Conservation (phyloP, 768 basidiomycete genomes). For the Multifurca ochricompacta region DNA sequence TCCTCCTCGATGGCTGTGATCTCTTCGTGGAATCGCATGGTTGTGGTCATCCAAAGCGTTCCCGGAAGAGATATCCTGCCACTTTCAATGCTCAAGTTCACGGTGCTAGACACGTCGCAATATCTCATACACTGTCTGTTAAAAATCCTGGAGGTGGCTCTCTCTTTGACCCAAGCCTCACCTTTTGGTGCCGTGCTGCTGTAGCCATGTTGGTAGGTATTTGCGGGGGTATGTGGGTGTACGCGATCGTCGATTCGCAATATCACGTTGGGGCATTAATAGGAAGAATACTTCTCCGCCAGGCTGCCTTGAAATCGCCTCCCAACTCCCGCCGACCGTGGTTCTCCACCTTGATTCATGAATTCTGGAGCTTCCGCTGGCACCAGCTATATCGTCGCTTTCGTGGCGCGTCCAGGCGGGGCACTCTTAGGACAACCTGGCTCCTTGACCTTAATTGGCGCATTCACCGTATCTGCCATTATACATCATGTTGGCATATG, state of each 20-base stretch:
- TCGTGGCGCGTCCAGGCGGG: conserved; percentile 29
- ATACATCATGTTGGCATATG: conserved; percentile 54
- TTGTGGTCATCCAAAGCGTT: conserved; percentile 14
- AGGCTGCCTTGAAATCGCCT: conserved; percentile 29
- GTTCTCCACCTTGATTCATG: conserved; percentile 30
- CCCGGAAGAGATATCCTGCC: not conserved
- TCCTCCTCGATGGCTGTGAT: conserved; percentile 7
- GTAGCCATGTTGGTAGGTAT: not conserved
- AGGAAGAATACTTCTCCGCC: conserved; percentile 26
- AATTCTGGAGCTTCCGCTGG: conserved; percentile 36
- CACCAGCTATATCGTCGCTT: conserved; percentile 29
- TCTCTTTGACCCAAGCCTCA: conserved; percentile 1
- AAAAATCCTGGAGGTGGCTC: not conserved
- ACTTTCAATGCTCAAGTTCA: not conserved
- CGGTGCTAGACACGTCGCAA: not conserved
- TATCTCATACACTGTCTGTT: conserved; percentile 5
- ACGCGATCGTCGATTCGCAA: conserved; percentile 10
- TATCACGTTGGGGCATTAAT: conserved; percentile 24
- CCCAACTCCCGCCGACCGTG: conserved; percentile 31
- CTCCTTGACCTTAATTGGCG: conserved; percentile 45
- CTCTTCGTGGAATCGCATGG: conserved; percentile 14
- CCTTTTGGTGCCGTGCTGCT: not conserved
- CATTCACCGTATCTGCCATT: conserved; percentile 50
- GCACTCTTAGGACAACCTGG: conserved; percentile 42
- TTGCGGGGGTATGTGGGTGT: conserved; percentile 12